A percentile compares a stretch with the other conserved stretches of the same genome.
Evolutionary conservation across 2,329 filamentous ascomycete species (phyloP).

Genomic region (Remersonia thermophila): DNA sequence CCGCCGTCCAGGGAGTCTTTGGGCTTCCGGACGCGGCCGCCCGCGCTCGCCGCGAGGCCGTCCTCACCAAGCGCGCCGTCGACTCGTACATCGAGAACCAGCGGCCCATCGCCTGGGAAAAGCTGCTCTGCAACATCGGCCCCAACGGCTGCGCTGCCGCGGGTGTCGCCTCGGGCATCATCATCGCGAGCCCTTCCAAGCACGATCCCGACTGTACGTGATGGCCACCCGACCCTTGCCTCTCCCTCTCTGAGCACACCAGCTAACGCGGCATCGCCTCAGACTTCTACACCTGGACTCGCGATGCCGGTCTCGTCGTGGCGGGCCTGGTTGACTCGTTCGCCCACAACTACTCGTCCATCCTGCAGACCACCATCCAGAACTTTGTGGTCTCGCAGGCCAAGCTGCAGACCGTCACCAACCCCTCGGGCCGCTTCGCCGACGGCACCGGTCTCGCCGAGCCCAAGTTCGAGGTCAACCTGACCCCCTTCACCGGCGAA

Average conservation of each 20-base stretch:
- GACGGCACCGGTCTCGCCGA: constrained; percentile 51
- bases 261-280: too few relatives aligned
- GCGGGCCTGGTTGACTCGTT: constrained; percentile 59
- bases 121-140: constrained; percentile 49
- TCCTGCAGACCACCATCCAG: constrained; percentile 48
- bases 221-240: too few relatives aligned
- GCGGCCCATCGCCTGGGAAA: constrained; percentile 36
- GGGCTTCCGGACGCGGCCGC: constrained; percentile 29
- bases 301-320: constrained; percentile 59
- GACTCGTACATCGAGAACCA: constrained; percentile 42
- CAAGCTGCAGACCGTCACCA: constrained; percentile 51
- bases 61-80: constrained; percentile 34
- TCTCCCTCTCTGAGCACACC: too few relatives aligned
- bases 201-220: constrained; percentile 42
- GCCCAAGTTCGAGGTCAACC: constrained; percentile 58
- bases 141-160: constrained; percentile 36
- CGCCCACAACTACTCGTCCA: constrained; percentile 41
- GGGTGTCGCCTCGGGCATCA: constrained; percentile 37
- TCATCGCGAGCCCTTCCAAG: constrained; percentile 45
- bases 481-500: constrained; percentile 48
- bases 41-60: constrained; percentile 18
- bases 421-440: constrained; percentile 50
- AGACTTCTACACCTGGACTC: constrained; percentile 73
- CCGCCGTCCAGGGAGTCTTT: constrained; percentile 39
- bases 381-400: constrained; percentile 59